phyloP scores from a whole-genome alignment of 257 asterid species.

The Solanum ahanhuiri region DNA sequence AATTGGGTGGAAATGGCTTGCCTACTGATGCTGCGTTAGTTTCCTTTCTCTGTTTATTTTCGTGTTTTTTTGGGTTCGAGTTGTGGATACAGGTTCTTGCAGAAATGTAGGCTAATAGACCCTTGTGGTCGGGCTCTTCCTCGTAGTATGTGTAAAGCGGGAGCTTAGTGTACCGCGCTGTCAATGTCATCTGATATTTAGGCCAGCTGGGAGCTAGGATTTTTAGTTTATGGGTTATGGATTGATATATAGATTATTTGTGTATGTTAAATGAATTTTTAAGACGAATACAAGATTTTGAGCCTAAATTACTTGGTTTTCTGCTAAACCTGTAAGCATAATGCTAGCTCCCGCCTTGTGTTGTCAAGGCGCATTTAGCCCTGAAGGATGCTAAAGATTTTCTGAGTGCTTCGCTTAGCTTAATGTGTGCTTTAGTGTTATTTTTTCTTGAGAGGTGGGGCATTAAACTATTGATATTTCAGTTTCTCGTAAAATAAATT shows the following conservation, averaged over 20 bases:
- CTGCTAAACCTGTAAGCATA: not conserved
- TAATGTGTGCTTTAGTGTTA: not conserved
- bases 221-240: not conserved
- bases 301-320: not conserved
- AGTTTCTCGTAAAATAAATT: not conserved
- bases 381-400: not conserved
- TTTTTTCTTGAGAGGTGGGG: not conserved
- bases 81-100: not conserved
- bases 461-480: not conserved
- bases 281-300: not conserved
- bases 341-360: not conserved
- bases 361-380: not conserved
- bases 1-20: conserved; percentile 42
- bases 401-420: not conserved
- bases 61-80: not conserved
- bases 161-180: not conserved
- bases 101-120: not conserved
- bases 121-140: not conserved
- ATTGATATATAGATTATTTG: not conserved
- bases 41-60: not conserved
- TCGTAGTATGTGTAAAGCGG: not conserved
- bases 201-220: not conserved
- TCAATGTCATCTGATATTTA: not conserved
- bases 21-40: conserved; percentile 48
- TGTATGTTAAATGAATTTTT: not conserved